Conservation (phyloP, 768 basidiomycete species). For the Tubosaeta sp. region DNA sequence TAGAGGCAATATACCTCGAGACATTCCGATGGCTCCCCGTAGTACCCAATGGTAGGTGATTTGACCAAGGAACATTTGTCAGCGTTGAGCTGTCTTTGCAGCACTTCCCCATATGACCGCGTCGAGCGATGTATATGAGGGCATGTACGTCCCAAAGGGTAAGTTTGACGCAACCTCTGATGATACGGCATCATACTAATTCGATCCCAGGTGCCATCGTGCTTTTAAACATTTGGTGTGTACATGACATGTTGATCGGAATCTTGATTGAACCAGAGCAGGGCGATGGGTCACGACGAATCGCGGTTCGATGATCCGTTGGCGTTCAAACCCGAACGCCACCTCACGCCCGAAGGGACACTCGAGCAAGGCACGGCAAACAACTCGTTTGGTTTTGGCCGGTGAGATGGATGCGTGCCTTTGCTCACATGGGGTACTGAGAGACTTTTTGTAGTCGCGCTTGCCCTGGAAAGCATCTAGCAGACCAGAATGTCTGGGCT, state of each 20-base stretch:
- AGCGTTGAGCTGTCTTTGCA: background rate
- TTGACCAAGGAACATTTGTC: background rate
- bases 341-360: slow-evolving; percentile 31
- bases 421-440: background rate
- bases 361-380: slow-evolving; percentile 3
- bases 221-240: slow-evolving; percentile 25
- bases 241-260: background rate
- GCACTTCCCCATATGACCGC: slow-evolving; percentile 22
- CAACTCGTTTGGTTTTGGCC: slow-evolving; percentile 23
- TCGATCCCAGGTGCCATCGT: slow-evolving; percentile 15
- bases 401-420: slow-evolving; percentile 9
- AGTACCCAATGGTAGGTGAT: slow-evolving; percentile 23
- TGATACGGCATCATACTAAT: background rate
- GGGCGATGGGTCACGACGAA: slow-evolving; percentile 49
- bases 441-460: slow-evolving; percentile 12
- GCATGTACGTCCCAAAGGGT: slow-evolving; percentile 30
- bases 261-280: slow-evolving; percentile 13
- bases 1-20: slow-evolving; percentile 31
- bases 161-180: background rate
- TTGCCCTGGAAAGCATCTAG: slow-evolving; percentile 35
- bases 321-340: slow-evolving; percentile 53
- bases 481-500: slow-evolving; percentile 31
- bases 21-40: slow-evolving; percentile 29
- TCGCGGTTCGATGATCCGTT: slow-evolving; percentile 48
- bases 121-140: slow-evolving; percentile 24